phyloP scores from a whole-genome alignment of 805 yeast species.

The Wickerhamomyces bisporus region DNA sequence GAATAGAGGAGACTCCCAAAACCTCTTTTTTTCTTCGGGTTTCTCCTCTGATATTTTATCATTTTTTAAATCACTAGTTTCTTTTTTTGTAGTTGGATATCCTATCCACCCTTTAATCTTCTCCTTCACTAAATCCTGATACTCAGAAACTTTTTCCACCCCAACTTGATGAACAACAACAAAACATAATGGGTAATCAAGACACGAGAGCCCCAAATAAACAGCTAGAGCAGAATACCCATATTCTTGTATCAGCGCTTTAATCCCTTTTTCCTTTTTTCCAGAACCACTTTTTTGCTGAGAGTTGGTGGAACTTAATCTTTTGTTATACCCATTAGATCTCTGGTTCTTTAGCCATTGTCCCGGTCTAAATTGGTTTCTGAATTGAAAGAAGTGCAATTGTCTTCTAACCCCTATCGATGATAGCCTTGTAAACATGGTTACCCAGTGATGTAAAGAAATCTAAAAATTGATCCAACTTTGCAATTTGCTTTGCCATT shows the following conservation, averaged over 20 bases:
- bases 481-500: no score
- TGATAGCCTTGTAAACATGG: not conserved
- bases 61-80: no score
- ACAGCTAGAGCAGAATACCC: constrained; percentile 91
- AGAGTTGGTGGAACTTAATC: not conserved
- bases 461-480: not conserved
- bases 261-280: constrained; percentile 31
- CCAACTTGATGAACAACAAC: constrained; percentile 82
- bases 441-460: no score
- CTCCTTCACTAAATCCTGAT: constrained; percentile 58
- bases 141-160: constrained; percentile 67
- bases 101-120: constrained; percentile 44
- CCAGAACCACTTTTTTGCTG: not conserved
- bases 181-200: constrained; percentile 84
- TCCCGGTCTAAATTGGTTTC: not conserved
- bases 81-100: constrained; percentile 38
- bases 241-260: constrained; percentile 72
- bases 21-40: constrained; percentile 13
- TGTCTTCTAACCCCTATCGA: not conserved
- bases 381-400: not conserved
- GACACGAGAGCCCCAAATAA: constrained; percentile 61
- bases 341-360: not conserved
- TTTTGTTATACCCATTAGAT: not conserved
- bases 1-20: constrained; percentile 42
- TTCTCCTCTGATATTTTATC: constrained; percentile 23